A percentile compares a stretch with the other conserved stretches of the same genome.
Conservation (phyloP, 371 early-diverging fungal species). For the Lichtheimia corymbifera region DNA sequence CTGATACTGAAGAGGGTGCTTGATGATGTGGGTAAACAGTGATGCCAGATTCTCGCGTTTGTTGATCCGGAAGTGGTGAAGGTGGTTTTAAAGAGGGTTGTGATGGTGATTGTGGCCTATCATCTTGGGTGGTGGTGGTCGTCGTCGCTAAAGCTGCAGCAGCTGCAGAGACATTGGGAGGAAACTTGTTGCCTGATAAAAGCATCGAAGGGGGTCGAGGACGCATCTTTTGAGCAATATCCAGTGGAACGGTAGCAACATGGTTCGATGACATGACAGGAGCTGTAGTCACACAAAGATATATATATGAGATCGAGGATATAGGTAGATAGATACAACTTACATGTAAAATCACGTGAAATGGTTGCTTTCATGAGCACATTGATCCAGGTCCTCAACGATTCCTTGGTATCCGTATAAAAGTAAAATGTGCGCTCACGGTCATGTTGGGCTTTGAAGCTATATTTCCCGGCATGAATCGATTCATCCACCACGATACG, state of each 20-base stretch:
- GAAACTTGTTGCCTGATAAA: conserved; percentile 5
- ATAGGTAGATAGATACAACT: background rate
- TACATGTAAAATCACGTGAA: conserved; percentile 42
- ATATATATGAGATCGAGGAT: background rate
- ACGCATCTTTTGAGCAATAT: conserved; percentile 60
- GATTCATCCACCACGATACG: conserved; percentile 53
- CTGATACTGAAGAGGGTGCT: background rate
- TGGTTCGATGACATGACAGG: conserved; percentile 70
- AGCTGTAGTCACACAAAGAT: conserved; percentile 21
- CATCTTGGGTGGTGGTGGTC: no score
- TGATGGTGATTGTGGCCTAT: background rate
- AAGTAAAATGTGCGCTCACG: conserved; percentile 63
- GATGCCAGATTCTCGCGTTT: conserved; percentile 17
- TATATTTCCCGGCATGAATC: conserved; percentile 60
- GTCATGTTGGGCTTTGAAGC: conserved; percentile 60
- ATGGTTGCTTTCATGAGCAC: conserved; percentile 77
- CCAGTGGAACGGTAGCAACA: conserved; percentile 63
- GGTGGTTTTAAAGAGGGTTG: conserved; percentile 6
- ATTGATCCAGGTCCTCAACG: conserved; percentile 66
- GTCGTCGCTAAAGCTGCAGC: background rate
- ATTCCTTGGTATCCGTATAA: conserved; percentile 59
- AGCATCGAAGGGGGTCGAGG: conserved; percentile 67
- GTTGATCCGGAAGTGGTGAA: background rate
- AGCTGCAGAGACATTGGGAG: no score
- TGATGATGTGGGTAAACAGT: conserved; percentile 10